These are phyloP conservation scores for Musa acuminata DNA, from an alignment of 176 grass and related monocot species.

Conservation along the genomic window DNA sequence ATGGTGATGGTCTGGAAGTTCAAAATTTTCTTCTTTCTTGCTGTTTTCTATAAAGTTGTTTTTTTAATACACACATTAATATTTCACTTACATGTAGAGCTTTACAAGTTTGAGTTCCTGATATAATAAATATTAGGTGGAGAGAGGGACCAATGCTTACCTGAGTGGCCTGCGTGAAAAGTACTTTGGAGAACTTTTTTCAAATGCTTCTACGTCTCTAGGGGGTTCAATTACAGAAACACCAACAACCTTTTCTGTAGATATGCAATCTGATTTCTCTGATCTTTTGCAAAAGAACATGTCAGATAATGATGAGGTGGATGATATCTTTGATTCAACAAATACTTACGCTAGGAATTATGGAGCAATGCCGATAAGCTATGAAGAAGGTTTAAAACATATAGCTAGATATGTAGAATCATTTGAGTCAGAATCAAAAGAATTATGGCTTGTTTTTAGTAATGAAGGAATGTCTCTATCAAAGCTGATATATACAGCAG, in stretches of 20 bases:
- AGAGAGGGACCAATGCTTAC: constrained; percentile 87
- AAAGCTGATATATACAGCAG: constrained; percentile 79
- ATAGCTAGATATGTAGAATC: constrained; percentile 96
- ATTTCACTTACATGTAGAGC: background rate
- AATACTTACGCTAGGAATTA: constrained; percentile 2
- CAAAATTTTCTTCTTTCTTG: background rate
- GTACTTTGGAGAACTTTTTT: constrained; percentile 86
- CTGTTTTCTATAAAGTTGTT: background rate
- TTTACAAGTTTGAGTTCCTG: background rate
- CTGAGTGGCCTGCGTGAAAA: constrained; percentile 90
- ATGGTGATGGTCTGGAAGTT: background rate
- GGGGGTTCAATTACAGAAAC: constrained; percentile 30
- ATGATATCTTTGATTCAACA: constrained; percentile 10
- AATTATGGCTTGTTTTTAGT: constrained; percentile 87
- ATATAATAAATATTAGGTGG: constrained; percentile 54
- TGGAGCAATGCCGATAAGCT: background rate
- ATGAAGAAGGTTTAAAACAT: constrained; percentile 66
- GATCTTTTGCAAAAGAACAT: constrained; percentile 30
- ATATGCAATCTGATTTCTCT: constrained; percentile 24
- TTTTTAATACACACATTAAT: background rate
- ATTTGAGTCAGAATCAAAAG: constrained; percentile 90
- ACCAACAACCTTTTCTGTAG: constrained; percentile 23
- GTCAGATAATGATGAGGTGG: constrained; percentile 14
- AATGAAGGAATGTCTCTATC: constrained; percentile 85
- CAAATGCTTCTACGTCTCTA: constrained; percentile 72